phyloP scores from a whole-genome alignment of 306 rosid species.

The Vigna unguiculata region DNA sequence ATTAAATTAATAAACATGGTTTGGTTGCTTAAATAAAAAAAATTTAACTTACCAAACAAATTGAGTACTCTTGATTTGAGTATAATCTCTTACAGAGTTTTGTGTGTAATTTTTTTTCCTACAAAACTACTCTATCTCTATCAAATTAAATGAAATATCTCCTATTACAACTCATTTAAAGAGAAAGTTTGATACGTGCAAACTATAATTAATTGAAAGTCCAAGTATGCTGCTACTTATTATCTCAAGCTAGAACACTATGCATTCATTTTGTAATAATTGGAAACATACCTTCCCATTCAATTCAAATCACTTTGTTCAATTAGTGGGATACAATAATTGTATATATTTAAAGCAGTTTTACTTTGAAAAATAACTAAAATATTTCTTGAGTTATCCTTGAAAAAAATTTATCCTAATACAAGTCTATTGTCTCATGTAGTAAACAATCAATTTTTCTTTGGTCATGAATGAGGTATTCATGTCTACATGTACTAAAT shows the following conservation, averaged over 20 bases:
- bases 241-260: background rate
- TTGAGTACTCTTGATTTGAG: too few relatives aligned
- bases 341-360: background rate
- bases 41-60: background rate
- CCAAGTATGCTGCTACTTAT: background rate
- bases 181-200: background rate
- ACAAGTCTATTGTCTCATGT: background rate
- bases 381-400: constrained; percentile 16
- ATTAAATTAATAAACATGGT: background rate
- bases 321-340: constrained; percentile 1
- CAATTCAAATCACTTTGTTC: background rate
- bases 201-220: background rate
- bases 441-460: background rate
- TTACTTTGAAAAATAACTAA: background rate
- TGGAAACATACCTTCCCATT: background rate
- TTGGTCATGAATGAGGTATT: background rate
- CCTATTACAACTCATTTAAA: background rate
- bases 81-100: background rate
- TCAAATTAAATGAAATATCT: background rate
- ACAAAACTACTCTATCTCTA: background rate
- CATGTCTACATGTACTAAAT: background rate
- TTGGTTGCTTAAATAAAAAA: background rate
- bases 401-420: background rate
- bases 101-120: too few relatives aligned
- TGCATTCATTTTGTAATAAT: constrained; percentile 11